Evolutionary conservation across 192 early-diverging fungal genomes (phyloP), one percentile per base, ranked within the genome.

Genomic region (Backusella liffmaniae): DNA sequence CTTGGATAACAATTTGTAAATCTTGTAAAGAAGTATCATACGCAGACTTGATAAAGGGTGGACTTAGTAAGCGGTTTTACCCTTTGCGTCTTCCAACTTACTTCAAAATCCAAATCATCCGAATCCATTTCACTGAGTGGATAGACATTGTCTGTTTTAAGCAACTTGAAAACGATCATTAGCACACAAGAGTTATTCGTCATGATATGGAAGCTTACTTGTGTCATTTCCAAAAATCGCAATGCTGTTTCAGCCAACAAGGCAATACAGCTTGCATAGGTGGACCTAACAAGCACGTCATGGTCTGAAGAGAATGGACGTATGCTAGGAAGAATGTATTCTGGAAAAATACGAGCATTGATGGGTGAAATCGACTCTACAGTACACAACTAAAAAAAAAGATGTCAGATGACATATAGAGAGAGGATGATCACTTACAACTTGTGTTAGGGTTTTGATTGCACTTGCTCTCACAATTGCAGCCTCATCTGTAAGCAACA

Each of bases 301-400:
- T 84, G 77, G 76, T 97, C 96, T 1, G 81, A 79, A 3, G 91
- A 79, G 74, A 96, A 90, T 32, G 85, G 79, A 65, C 91, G 90
- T 34, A 97, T 72, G 23, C 87, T 86, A 9, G 96, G 96, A 15
- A 96, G 82, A 29, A 98, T 88, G 74, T 96, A 97, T 74, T 97
- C 97, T 35, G 92, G 93, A 71, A 97, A 98, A 12, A 98, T 91
- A 16, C 90, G 91, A 41, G 91, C 92, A 79, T 97, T 95, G 46
- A 90, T 88, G 0, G 94, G 88, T 35, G 94, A 91, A 21, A 97
- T 86, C 1, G 86, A 89, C 35, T 92, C 89, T 32, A 97, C 89
- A 66, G 88, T 91, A n/a, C 86, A 82, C 21, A 98, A 73, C 93
- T 94, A 79, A 0, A 8, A 79, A 0, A 8, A 67, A 80, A 37